Conservation (phyloP, 129 eudicot species). For the Kitagawia praeruptora region DNA sequence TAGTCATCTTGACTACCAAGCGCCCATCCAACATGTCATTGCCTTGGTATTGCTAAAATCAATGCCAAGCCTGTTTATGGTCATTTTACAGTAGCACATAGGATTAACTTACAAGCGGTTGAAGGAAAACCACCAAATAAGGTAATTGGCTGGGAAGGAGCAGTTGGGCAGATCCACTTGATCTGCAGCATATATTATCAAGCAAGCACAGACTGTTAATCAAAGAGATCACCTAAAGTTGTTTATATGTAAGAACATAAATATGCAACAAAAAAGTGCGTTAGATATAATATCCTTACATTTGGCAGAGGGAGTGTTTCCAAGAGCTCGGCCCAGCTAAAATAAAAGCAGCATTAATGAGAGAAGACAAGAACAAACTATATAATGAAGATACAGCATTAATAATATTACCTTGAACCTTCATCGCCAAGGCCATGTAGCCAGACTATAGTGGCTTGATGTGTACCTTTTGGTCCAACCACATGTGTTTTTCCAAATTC, state of each 20-base stretch:
- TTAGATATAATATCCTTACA: conserved; percentile 24
- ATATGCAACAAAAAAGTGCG: not conserved
- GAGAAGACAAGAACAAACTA: not conserved
- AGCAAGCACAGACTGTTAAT: not conserved
- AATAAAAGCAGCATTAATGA: conserved; percentile 11
- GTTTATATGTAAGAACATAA: not conserved
- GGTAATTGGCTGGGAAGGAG: conserved; percentile 81
- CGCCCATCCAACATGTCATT: not conserved
- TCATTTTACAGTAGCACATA: not conserved
- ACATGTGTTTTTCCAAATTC: conserved; percentile 66
- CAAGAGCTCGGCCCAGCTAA: conserved; percentile 87
- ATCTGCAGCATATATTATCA: conserved; percentile 42
- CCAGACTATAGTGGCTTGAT: conserved; percentile 87
- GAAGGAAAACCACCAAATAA: conserved; percentile 91
- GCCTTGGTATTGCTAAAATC: not conserved
- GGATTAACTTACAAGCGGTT: conserved; percentile 66
- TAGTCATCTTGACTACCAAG: not conserved
- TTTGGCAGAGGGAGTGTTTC: conserved; percentile 91
- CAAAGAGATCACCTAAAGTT: not conserved
- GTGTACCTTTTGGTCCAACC: conserved; percentile 77
- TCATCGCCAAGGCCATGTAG: conserved; percentile 87
- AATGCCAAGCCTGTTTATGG: not conserved
- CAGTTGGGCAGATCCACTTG: conserved; percentile 97
- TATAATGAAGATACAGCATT: not conserved
- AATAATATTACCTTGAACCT: conserved; percentile 49